phyloP scores from a whole-genome alignment of 2,329 filamentous ascomycete species.

The Pestalotiopsis sp. region DNA sequence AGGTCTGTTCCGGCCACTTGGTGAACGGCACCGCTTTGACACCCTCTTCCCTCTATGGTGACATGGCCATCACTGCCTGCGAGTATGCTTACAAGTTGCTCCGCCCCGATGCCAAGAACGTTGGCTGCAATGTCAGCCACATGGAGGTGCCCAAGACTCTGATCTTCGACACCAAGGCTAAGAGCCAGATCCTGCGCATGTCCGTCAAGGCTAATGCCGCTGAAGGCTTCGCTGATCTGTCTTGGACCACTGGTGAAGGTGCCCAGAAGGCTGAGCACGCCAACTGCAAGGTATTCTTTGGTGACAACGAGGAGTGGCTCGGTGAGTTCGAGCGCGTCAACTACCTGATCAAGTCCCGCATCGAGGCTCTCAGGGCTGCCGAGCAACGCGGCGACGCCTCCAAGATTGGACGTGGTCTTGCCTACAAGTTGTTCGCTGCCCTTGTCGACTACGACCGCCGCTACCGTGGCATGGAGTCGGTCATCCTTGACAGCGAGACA shows the following conservation, averaged over 20 bases:
- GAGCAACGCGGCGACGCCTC: constrained; percentile 68
- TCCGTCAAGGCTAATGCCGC: constrained; percentile 62
- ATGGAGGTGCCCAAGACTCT: constrained; percentile 74
- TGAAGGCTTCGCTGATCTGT: constrained; percentile 55
- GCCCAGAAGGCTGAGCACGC: constrained; percentile 63
- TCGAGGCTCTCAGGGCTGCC: constrained; percentile 60
- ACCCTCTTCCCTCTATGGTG: constrained; percentile 58
- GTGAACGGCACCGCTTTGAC: constrained; percentile 70
- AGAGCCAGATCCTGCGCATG: constrained; percentile 62
- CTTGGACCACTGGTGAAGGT: constrained; percentile 63
- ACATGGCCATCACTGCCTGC: constrained; percentile 59
- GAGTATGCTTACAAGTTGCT: constrained; percentile 70
- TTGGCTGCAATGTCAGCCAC: constrained; percentile 65
- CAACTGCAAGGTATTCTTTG: constrained; percentile 62
- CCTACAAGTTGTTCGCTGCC: constrained; percentile 70
- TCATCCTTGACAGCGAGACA: constrained; percentile 56
- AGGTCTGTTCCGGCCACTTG: constrained; percentile 65
- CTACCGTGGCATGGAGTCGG: constrained; percentile 62
- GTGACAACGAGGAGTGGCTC: constrained; percentile 62
- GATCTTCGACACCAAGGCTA: constrained; percentile 52
- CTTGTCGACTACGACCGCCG: constrained; percentile 58
- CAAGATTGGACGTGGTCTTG: constrained; percentile 73
- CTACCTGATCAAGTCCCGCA: constrained; percentile 69
- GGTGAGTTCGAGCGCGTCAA: constrained; percentile 67
- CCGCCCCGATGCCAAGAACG: constrained; percentile 55